Base-by-base conservation (phyloP, 768 basidiomycete species). In the Boletus sensibilis region DNA sequence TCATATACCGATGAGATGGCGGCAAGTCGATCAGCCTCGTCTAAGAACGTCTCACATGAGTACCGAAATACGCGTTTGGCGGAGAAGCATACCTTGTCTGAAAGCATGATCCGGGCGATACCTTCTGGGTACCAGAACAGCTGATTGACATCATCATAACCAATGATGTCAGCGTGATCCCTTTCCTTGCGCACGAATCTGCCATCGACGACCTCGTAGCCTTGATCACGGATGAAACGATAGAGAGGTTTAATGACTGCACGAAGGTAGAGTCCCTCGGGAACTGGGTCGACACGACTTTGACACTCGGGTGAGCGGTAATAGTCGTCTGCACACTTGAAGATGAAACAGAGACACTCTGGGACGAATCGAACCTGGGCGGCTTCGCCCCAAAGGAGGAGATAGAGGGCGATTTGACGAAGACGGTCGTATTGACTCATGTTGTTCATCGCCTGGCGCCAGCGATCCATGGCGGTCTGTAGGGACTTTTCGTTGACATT, bases 111-210 rank as follows among this genome's bases (percentile, higher is more conserved):
- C 31, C 92, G 79, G 11, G 94, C 91, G 65, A 99, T 94, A 33
- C 97, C 97, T 61, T 99, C 97, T 3, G 96, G 97, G 72, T 98
- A 99, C 97, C 96, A 99, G 74, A 99, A 99, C 45, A 99, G 76
- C 71, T 99, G 96, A 70, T 99, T 99, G 60, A 98, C 89, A 74
- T 99, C 97, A 72, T 99, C 97, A 67, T 99, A 99, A 5, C 97
- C 97, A 67, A 99, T 96, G 66, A 98, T 94, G 58, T 86, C 81
- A 47, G 92, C 86, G 68, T 98, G 97, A 67, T 99, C 97, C 69
- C 79, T 80, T 79, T 99, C 97, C 67, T 90, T 81, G 68, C 93
- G 82, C 41, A 98, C 89, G 72, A 96, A 98, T 74, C 92, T 92
- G 37, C 94, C 94, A 66, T 98, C 96, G 23, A 92, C 81, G 38